Conservation (phyloP, 2,329 filamentous ascomycete species). For the Ilyonectria robusta region DNA sequence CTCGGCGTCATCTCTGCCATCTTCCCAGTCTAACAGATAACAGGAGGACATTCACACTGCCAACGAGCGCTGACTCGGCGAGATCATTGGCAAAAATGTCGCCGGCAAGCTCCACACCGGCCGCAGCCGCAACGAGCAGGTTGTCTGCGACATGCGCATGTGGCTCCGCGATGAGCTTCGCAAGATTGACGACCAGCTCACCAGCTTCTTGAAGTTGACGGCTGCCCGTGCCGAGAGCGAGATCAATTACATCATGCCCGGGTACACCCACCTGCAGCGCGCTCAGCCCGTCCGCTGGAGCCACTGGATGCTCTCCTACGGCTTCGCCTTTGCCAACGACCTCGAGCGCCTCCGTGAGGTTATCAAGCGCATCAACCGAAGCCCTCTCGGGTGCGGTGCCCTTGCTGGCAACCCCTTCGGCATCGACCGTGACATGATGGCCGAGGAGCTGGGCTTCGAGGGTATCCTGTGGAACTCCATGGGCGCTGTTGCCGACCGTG, state of each 20-base stretch:
- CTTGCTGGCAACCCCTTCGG: slow-evolving; percentile 86
- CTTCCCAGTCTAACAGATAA: slow-evolving; percentile 1
- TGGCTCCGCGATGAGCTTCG: slow-evolving; percentile 61
- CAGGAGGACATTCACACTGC: slow-evolving; percentile 64
- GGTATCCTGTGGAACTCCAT: slow-evolving; percentile 83
- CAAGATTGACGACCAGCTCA: slow-evolving; percentile 44
- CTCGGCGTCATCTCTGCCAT: neutral
- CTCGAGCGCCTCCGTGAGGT: slow-evolving; percentile 83
- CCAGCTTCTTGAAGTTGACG: slow-evolving; percentile 43
- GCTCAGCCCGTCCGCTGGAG: slow-evolving; percentile 85
- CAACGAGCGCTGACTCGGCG: slow-evolving; percentile 70
- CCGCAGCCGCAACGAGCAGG: slow-evolving; percentile 80
- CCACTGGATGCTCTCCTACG: slow-evolving; percentile 86
- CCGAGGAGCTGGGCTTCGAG: slow-evolving; percentile 85
- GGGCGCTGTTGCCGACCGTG: slow-evolving; percentile 81
- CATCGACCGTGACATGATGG: slow-evolving; percentile 85
- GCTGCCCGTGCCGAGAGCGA: slow-evolving; percentile 51
- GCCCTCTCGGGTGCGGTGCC: slow-evolving; percentile 81
- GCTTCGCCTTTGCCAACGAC: slow-evolving; percentile 78
- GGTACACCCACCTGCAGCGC: slow-evolving; percentile 90
- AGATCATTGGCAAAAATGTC: slow-evolving; percentile 79
- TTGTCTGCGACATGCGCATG: slow-evolving; percentile 80
- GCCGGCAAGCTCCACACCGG: slow-evolving; percentile 81
- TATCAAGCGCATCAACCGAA: slow-evolving; percentile 79
- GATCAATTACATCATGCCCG: slow-evolving; percentile 82